A percentile compares a stretch with the other conserved stretches of the same genome.
Conservation (phyloP, 2,329 filamentous ascomycete species). For the Cladosporium sp. region DNA sequence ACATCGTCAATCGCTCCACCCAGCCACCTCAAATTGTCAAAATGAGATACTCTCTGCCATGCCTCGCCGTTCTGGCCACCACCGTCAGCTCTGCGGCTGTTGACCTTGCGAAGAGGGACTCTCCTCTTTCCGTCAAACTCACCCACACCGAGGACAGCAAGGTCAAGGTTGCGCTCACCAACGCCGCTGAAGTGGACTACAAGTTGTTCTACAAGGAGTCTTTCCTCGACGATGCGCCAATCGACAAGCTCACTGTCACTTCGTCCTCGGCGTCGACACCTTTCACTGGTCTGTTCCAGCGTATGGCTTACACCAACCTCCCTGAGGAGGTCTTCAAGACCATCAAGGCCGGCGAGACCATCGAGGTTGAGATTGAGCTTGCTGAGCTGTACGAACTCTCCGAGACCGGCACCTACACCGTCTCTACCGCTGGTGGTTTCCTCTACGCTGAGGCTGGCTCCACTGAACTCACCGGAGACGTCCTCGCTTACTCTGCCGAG, state of each 20-base stretch:
- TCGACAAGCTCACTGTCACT: conserved; percentile 30
- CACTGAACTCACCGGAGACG: conserved; percentile 54
- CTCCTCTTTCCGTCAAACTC: conserved; percentile 28
- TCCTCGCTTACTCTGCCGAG: conserved; percentile 60
- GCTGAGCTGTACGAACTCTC: conserved; percentile 50
- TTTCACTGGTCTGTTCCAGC: conserved; percentile 57
- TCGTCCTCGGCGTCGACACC: conserved; percentile 22
- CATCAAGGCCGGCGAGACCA: conserved; percentile 49
- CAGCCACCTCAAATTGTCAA: conserved; percentile 1
- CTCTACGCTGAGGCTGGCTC: conserved; percentile 55
- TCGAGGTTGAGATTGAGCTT: conserved; percentile 57
- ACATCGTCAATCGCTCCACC: neutral
- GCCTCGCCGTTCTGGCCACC: conserved; percentile 21
- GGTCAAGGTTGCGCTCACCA: conserved; percentile 31
- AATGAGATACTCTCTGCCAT: conserved; percentile 15
- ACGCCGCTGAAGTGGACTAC: conserved; percentile 28
- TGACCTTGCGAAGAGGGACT: conserved; percentile 27
- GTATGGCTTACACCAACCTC: conserved; percentile 49
- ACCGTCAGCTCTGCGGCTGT: conserved; percentile 25
- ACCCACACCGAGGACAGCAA: conserved; percentile 27
- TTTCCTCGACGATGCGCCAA: conserved; percentile 31
- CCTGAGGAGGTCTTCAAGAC: conserved; percentile 53
- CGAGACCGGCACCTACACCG: conserved; percentile 43
- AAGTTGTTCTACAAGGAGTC: conserved; percentile 32
- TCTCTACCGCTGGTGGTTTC: conserved; percentile 58